Evolutionary conservation across 1,284 basidiomycete species (phyloP).

Genomic region (Heterobasidion occidentale): DNA sequence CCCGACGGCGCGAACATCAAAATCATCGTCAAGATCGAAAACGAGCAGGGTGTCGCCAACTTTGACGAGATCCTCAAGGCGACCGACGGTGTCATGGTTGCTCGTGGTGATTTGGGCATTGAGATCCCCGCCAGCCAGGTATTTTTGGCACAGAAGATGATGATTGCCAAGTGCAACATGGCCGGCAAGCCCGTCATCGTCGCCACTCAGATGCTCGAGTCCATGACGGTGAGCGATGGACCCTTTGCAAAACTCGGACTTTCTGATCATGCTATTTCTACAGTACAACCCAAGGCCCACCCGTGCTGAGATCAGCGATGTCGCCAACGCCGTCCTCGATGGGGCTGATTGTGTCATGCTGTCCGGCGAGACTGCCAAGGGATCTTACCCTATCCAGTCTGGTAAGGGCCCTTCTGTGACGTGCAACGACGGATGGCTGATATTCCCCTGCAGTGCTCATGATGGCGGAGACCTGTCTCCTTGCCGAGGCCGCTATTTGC

Average conservation of each 20-base stretch:
- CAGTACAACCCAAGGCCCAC: slow-evolving; percentile 95
- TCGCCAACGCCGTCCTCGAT: slow-evolving; percentile 95
- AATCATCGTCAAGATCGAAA: slow-evolving; percentile 98
- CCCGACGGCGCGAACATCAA: slow-evolving; percentile 91
- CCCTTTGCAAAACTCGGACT: neutral
- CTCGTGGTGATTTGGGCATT: slow-evolving; percentile 95
- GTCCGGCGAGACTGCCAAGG: slow-evolving; percentile 97
- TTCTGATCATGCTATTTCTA: neutral
- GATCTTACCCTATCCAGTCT: slow-evolving; percentile 88
- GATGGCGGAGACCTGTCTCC: slow-evolving; percentile 97
- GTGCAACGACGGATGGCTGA: neutral
- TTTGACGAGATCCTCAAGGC: slow-evolving; percentile 95
- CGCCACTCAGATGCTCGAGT: slow-evolving; percentile 99
- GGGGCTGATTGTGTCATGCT: slow-evolving; percentile 98
- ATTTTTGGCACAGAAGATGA: slow-evolving; percentile 99
- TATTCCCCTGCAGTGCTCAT: slow-evolving; percentile 62
- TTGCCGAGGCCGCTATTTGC: slow-evolving; percentile 91
- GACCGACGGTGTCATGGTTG: slow-evolving; percentile 97
- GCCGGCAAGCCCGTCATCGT: slow-evolving; percentile 97
- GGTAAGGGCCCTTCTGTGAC: slow-evolving; percentile 39
- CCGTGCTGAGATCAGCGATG: slow-evolving; percentile 95
- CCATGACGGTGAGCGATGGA: slow-evolving; percentile 73
- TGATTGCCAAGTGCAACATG: slow-evolving; percentile 98
- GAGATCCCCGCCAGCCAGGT: slow-evolving; percentile 98
- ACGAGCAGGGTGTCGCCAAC: slow-evolving; percentile 95